Base-by-base conservation (phyloP, 176 grass and related monocot genomes). In the Musa troglodytarum region DNA sequence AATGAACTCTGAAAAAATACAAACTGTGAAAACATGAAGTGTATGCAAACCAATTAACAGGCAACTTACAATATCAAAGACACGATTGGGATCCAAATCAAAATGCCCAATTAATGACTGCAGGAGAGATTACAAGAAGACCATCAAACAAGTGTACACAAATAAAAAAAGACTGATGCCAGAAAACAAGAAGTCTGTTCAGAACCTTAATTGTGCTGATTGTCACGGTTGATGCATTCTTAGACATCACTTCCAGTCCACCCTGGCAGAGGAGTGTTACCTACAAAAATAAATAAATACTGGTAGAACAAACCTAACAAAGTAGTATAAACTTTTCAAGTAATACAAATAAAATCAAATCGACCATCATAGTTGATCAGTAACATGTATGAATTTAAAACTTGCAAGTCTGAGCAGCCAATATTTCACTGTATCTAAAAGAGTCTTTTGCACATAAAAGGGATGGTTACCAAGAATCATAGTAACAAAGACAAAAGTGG, bases 81-180 rank as follows among this genome's bases (percentile, higher is more conserved):
- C 90, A 72, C 86, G 96, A 85, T 99, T 99, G 7, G 96, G 91
- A 24, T 99, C 96, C 86, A 99, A 73, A 83, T 99, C 96, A 83
- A 99, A 99, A 87, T 99, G 96, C 20, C 96, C 96, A 61, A 99
- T 99, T 82, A 99, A 86, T 77, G 96, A 99, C 96, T 99, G 84
- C 53, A 77, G 80, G 63, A 74, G 56, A 74, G 74, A 55, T 15
- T 61, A 50, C 19, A 71, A 75, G 24, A 74, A 51, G 21, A 73
- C 52, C 26, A 53, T 57, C n/a, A 61, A 61, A 5, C 57, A 15
- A 79, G 19, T 65, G 24, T 16, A 79, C 56, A 84, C 34, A 75
- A 9, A 14, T 65, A 5, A 43, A 8, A 14, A 8, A 22, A 63
- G 12, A 23, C 23, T 43, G 23, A 10, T 43, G 23, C 9, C 12